phyloP scores from a whole-genome alignment of 2,329 filamentous ascomycete genomes.

The Colletotrichum somersetense region DNA sequence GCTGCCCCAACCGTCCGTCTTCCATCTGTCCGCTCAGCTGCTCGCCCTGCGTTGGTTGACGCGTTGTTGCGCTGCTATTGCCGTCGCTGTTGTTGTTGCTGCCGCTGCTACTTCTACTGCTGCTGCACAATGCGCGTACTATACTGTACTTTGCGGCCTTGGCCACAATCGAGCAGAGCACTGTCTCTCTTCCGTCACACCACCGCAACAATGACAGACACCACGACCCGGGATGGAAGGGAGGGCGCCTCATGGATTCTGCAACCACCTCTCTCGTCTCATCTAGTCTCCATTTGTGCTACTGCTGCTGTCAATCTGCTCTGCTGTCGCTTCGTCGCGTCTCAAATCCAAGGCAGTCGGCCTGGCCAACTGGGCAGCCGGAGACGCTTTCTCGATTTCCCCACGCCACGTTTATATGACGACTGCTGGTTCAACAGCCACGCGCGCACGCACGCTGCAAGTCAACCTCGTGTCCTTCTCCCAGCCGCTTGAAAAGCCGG shows the following conservation, averaged over 20 bases:
- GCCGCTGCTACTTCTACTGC: neutral
- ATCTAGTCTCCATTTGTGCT: conserved; percentile 1
- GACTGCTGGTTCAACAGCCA: conserved; percentile 4
- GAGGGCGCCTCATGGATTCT: conserved; percentile 18
- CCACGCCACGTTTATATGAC: neutral
- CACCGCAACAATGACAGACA: neutral
- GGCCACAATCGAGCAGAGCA: conserved; percentile 14
- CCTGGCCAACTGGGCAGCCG: neutral
- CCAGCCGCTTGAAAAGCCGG: neutral
- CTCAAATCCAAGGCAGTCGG: neutral
- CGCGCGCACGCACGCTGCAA: neutral
- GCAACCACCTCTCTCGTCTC: conserved; percentile 26
- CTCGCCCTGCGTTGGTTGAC: conserved; percentile 21
- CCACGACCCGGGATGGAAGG: neutral
- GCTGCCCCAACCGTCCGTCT: neutral
- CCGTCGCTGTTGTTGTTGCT: neutral
- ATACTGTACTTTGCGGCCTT: neutral
- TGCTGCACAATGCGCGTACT: neutral
- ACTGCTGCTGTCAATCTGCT: neutral
- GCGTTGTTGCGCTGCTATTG: neutral
- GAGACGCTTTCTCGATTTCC: neutral
- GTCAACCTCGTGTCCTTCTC: neutral
- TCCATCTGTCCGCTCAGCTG: neutral
- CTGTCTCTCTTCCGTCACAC: conserved; percentile 20
- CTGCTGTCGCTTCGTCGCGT: neutral